Conservation (phyloP, 2,329 filamentous ascomycete species). For the Ophiosphaerella herpotricha region DNA sequence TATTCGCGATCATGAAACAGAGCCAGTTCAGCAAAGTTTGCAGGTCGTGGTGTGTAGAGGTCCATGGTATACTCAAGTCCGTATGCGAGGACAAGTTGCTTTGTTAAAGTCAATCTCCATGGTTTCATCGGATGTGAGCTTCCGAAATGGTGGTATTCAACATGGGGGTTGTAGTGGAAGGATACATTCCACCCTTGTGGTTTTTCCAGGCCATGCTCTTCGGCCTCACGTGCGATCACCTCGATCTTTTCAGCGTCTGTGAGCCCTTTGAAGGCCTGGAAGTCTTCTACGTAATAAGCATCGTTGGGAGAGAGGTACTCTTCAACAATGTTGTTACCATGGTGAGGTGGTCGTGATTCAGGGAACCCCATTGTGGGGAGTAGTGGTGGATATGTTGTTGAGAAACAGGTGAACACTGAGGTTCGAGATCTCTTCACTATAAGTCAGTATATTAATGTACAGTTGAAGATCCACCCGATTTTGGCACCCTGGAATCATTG, state of each 20-base stretch:
- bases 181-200: conserved; percentile 90
- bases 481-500: too few species aligned
- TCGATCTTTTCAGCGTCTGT: conserved; percentile 49
- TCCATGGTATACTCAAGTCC: conserved; percentile 98
- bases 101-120: conserved; percentile 93
- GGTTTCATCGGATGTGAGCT: conserved; percentile 99
- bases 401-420: not conserved
- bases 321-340: conserved; percentile 41
- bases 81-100: conserved; percentile 91
- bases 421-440: not conserved
- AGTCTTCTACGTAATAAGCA: conserved; percentile 32
- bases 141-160: conserved; percentile 96
- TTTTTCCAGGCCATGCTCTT: conserved; percentile 71
- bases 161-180: conserved; percentile 91
- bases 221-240: conserved; percentile 59
- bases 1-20: conserved; percentile 90
- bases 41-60: conserved; percentile 81
- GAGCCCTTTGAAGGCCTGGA: conserved; percentile 37
- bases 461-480: not conserved
- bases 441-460: conserved; percentile 3
- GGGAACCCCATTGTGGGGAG: conserved; percentile 22
- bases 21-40: conserved; percentile 84
- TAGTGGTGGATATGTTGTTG: not conserved
- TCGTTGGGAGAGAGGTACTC: conserved; percentile 41
- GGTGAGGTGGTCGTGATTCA: conserved; percentile 19